Evolutionary conservation across 2,329 filamentous ascomycete genomes (phyloP).

Genomic region (Fusarium foetens): DNA sequence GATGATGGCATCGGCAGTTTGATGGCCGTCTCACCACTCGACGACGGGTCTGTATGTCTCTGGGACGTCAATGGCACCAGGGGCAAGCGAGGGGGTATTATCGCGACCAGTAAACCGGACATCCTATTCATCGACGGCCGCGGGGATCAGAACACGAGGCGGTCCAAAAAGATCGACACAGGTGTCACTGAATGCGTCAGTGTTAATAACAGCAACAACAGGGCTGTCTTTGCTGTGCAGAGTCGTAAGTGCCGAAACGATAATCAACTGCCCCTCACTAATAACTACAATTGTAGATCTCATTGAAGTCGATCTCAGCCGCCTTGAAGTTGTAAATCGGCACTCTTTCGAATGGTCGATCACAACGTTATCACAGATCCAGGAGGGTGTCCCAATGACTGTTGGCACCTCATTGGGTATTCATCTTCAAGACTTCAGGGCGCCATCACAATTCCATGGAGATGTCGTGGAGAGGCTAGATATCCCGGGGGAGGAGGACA

Average conservation of each 20-base stretch:
- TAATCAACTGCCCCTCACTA: not conserved
- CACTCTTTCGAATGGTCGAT: conserved; percentile 84
- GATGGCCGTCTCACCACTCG: conserved; percentile 79
- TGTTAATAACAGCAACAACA: conserved; percentile 73
- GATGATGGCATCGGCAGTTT: conserved; percentile 56
- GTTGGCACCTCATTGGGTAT: conserved; percentile 85
- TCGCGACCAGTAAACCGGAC: conserved; percentile 72
- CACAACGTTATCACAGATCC: conserved; percentile 79
- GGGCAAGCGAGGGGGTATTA: conserved; percentile 67
- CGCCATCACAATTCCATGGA: conserved; percentile 46
- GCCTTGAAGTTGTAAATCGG: conserved; percentile 74
- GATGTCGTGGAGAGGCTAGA: conserved; percentile 53
- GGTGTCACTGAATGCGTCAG: conserved; percentile 84
- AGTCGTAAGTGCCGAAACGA: conserved; percentile 61
- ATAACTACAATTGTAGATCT: conserved; percentile 57
- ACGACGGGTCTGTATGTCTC: conserved; percentile 87
- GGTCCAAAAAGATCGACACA: conserved; percentile 74
- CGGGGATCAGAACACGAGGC: conserved; percentile 56
- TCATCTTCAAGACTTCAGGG: conserved; percentile 82
- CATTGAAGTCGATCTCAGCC: conserved; percentile 83
- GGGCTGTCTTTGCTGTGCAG: conserved; percentile 83
- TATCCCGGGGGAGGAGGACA: conserved; percentile 36
- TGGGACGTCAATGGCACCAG: conserved; percentile 78
- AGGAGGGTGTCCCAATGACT: conserved; percentile 76
- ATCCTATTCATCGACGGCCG: conserved; percentile 70